These are phyloP conservation scores for Myriosclerotinia duriaeana DNA, from an alignment of 2,329 filamentous ascomycete species.

Conservation along the genomic window DNA sequence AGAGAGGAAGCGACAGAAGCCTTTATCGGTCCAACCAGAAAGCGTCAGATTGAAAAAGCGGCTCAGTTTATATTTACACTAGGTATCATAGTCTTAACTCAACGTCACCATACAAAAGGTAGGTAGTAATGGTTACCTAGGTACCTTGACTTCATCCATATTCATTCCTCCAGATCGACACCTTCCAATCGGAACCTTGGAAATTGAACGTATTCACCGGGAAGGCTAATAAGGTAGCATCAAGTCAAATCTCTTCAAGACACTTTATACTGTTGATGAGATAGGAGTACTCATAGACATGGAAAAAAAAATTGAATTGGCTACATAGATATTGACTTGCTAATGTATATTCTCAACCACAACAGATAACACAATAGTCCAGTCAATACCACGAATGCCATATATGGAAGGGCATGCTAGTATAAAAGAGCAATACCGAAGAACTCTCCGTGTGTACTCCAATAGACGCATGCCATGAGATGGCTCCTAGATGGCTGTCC, in stretches of 20 bases:
- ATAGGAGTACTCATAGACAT: not conserved
- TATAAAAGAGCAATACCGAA: not conserved
- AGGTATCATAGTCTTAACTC: not conserved
- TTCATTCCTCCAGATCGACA: not conserved
- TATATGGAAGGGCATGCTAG: not conserved
- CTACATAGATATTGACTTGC: constrained; percentile 9
- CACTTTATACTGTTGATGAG: not conserved
- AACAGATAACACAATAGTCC: not conserved
- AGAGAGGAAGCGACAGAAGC: not conserved
- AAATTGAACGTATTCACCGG: not conserved
- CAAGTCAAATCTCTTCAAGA: not conserved
- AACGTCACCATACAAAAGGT: not conserved
- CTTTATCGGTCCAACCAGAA: not conserved
- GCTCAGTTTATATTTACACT: constrained; percentile 1
- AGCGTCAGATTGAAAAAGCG: not conserved
- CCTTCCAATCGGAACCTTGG: constrained; percentile 11
- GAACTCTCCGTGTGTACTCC: not conserved
- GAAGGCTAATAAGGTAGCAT: not conserved
- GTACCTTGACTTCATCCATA: not conserved
- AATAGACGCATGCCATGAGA: not conserved
- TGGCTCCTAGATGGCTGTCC: not conserved
- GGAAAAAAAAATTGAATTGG: constrained; percentile 1
- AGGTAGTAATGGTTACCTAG: too few species aligned
- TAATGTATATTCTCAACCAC: not conserved
- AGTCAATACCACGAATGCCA: constrained; percentile 1